These are phyloP conservation scores for Fallopia convolvulus DNA, from an alignment of 148 eudicot genomes.

Conservation along the genomic window DNA sequence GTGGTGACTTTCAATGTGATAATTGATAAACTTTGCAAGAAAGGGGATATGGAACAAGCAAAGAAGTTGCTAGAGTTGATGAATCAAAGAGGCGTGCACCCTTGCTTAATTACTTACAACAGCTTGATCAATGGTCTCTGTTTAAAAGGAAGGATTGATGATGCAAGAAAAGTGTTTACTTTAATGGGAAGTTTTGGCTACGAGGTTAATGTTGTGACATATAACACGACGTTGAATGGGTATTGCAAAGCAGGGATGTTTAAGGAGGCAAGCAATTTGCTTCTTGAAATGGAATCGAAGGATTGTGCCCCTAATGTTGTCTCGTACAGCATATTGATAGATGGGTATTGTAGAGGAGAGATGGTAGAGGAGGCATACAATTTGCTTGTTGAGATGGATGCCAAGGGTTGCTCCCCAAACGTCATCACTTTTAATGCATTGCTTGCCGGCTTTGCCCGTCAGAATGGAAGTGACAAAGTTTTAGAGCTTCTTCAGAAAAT, in stretches of 20 bases:
- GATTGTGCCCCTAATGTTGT: too few relatives aligned
- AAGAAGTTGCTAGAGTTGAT: conserved; percentile 20
- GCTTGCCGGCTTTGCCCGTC: too few relatives aligned
- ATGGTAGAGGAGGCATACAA: too few relatives aligned
- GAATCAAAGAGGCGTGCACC: conserved; percentile 17
- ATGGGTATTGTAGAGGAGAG: too few relatives aligned
- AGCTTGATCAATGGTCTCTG: too few relatives aligned
- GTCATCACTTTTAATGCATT: too few relatives aligned
- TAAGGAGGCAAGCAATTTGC: too few relatives aligned
- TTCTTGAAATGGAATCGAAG: too few relatives aligned
- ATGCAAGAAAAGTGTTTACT: conserved; percentile 15
- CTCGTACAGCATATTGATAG: too few relatives aligned
- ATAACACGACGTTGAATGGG: conserved; percentile 17
- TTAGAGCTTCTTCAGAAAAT: conserved; percentile 14
- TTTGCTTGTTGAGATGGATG: too few relatives aligned
- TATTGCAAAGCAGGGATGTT: not conserved
- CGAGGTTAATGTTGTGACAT: conserved; percentile 9
- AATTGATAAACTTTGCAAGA: conserved; percentile 11
- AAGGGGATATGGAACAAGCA: conserved; percentile 18
- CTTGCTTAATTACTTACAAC: not conserved
- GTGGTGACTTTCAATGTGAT: conserved; percentile 14
- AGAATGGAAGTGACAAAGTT: too few relatives aligned
- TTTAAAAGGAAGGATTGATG: conserved; percentile 21
- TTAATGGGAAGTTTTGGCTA: conserved; percentile 16
- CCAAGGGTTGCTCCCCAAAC: too few relatives aligned